Evolutionary conservation across 495 filamentous ascomycete species (phyloP).

Genomic region (Penicillium desertorum): DNA sequence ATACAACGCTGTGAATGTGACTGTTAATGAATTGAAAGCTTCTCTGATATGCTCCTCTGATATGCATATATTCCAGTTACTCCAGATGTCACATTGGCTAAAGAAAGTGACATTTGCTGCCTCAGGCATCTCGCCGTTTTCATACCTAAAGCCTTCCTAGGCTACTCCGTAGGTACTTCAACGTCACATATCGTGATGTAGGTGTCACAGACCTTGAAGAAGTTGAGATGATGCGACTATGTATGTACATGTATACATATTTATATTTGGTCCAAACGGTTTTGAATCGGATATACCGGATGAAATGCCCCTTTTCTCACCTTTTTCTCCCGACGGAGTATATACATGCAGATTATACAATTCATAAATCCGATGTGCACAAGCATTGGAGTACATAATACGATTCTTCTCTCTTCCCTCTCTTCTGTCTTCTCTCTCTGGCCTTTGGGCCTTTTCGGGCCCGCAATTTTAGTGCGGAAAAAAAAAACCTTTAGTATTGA

Average conservation of each 20-base stretch:
- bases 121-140: constrained; percentile 25
- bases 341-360: no score
- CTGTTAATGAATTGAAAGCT: background rate
- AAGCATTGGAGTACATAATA: no score
- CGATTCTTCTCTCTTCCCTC: no score
- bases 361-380: no score
- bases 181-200: background rate
- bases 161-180: background rate
- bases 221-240: background rate
- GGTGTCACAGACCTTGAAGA: background rate
- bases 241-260: no score
- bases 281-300: background rate
- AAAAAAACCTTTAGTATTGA: constrained; percentile 12
- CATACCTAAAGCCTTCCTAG: background rate
- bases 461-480: constrained; percentile 8
- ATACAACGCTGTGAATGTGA: background rate
- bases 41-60: background rate
- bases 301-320: background rate
- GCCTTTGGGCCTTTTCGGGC: background rate
- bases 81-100: constrained; percentile 4
- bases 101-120: constrained; percentile 13
- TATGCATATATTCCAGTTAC: background rate
- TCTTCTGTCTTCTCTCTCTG: no score
- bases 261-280: background rate
- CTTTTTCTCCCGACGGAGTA: background rate